These are phyloP conservation scores for Aspergillus neoniger DNA, from an alignment of 2,329 filamentous ascomycete genomes.

Conservation along the genomic window DNA sequence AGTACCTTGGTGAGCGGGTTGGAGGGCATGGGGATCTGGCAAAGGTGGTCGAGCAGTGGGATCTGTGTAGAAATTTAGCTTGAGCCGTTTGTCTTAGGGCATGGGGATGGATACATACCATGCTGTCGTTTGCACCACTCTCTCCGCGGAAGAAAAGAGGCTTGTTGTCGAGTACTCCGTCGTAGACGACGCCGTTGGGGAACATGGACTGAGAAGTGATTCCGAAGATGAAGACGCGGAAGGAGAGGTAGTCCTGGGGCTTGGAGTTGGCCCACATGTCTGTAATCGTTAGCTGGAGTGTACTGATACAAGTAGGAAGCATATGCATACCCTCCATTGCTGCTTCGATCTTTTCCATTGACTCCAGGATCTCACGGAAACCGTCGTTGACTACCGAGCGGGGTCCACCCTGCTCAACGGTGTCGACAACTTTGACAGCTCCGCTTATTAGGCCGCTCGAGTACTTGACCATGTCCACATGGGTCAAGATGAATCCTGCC, in stretches of 20 bases:
- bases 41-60: conserved; percentile 82
- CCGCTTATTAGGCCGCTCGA: conserved; percentile 76
- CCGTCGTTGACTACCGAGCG: conserved; percentile 65
- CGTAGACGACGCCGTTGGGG: conserved; percentile 85
- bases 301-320: neutral
- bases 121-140: conserved; percentile 90
- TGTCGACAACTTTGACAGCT: conserved; percentile 66
- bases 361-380: conserved; percentile 61
- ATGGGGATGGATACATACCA: conserved; percentile 54
- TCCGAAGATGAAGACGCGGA: conserved; percentile 96
- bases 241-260: conserved; percentile 79
- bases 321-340: conserved; percentile 72
- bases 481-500: conserved; percentile 92
- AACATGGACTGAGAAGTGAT: conserved; percentile 95
- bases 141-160: conserved; percentile 86
- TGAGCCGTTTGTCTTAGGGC: neutral
- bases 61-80: conserved; percentile 50
- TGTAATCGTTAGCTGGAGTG: conserved; percentile 27
- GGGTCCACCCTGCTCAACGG: conserved; percentile 50
- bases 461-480: conserved; percentile 92
- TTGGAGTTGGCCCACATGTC: conserved; percentile 89
- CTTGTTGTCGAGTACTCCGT: conserved; percentile 71
- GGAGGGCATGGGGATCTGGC: conserved; percentile 82
- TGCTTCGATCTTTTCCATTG: conserved; percentile 70
- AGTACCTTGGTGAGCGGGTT: conserved; percentile 89